phyloP scores from a whole-genome alignment of 169 alveolate genomes.

The Cryptosporidium sp. region DNA sequence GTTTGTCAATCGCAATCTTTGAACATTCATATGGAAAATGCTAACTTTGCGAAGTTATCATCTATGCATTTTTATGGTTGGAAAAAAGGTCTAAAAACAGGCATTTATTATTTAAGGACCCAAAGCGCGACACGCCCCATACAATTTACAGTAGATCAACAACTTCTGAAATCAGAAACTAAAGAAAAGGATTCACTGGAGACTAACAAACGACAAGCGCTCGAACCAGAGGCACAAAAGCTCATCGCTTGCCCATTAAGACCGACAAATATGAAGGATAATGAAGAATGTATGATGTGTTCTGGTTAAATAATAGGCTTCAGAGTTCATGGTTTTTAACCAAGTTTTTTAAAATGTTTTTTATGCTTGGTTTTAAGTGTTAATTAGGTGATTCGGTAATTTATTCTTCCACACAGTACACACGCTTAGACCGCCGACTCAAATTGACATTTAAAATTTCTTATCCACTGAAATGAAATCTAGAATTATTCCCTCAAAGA shows the following conservation, averaged over 20 bases:
- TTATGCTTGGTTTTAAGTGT: not conserved
- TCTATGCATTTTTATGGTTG: conserved; percentile 99
- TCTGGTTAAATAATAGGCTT: conserved; percentile 18
- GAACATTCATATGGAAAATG: conserved; percentile 95
- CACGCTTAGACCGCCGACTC: conserved; percentile 7
- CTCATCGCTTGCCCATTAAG: conserved; percentile 49
- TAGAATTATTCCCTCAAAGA: not conserved
- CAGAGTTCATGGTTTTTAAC: not conserved
- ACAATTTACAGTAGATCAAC: conserved; percentile 96
- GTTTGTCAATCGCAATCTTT: conserved; percentile 95
- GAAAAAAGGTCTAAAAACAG: conserved; percentile 97
- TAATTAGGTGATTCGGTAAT: not conserved
- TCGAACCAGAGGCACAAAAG: not conserved
- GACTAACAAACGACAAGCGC: not conserved
- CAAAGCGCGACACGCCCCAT: conserved; percentile 98
- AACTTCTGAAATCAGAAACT: conserved; percentile 37
- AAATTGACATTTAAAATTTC: not conserved
- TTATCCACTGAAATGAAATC: conserved; percentile 9
- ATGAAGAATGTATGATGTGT: conserved; percentile 70
- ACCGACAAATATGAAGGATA: conserved; percentile 50
- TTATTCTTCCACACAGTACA: not conserved
- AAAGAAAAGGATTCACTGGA: conserved; percentile 14
- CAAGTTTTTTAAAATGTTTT: not conserved
- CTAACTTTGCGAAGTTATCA: conserved; percentile 94
- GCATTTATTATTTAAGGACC: conserved; percentile 96